Evolutionary conservation across 192 early-diverging fungal genomes (phyloP).

Genomic region (Umbelopsis ramanniana): DNA sequence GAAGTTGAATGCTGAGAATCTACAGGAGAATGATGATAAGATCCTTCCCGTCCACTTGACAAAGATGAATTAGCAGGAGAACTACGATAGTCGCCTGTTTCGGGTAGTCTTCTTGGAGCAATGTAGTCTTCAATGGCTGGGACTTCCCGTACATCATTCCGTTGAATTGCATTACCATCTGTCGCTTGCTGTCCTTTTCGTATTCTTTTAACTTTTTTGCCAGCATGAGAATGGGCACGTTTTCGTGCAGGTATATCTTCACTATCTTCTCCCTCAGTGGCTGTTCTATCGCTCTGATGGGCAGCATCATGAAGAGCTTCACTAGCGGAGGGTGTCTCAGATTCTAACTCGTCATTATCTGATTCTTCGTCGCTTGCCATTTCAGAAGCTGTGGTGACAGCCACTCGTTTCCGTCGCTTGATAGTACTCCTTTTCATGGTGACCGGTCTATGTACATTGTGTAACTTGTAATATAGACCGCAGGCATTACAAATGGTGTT

Average conservation of each 20-base stretch:
- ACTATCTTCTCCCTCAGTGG: not conserved
- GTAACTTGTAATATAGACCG: conserved; percentile 88
- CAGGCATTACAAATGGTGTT: conserved; percentile 86
- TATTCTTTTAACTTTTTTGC: not conserved
- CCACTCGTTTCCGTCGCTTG: conserved; percentile 72
- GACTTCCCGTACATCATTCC: conserved; percentile 18
- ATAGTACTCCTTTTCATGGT: conserved; percentile 79
- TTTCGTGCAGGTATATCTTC: conserved; percentile 4
- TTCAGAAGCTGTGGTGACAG: conserved; percentile 29
- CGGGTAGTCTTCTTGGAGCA: conserved; percentile 39
- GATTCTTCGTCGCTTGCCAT: conserved; percentile 23
- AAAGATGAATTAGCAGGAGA: not conserved
- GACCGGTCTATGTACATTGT: conserved; percentile 82
- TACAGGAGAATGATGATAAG: conserved; percentile 8
- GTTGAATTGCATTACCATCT: not conserved
- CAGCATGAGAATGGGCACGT: not conserved
- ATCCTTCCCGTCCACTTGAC: not conserved
- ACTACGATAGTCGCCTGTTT: not conserved
- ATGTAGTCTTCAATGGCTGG: conserved; percentile 61
- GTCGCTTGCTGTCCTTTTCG: conserved; percentile 4
- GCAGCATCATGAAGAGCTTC: not conserved
- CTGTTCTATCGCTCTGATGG: not conserved
- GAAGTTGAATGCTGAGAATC: conserved; percentile 21
- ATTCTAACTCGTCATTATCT: conserved; percentile 21
- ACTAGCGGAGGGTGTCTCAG: not conserved